Conservation (phyloP, 192 early-diverging fungal genomes). For the Borealophlyctis nickersoniae region DNA sequence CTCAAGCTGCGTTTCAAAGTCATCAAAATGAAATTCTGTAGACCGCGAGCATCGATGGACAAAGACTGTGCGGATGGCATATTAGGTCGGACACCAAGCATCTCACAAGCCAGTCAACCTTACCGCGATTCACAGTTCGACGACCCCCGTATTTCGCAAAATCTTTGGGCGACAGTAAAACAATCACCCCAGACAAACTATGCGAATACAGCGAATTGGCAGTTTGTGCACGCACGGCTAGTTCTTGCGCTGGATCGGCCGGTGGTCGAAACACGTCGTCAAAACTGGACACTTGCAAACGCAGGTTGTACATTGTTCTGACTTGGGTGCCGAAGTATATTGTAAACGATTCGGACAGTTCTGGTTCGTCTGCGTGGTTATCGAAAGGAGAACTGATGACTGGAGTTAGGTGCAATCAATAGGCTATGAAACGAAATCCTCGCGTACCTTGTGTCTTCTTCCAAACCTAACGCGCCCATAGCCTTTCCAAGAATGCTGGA, state of each 20-base stretch:
- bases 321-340: slow-evolving; percentile 72
- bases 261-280: slow-evolving; percentile 45
- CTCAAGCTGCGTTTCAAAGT: slow-evolving; percentile 62
- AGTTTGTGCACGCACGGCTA: slow-evolving; percentile 67
- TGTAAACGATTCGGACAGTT: slow-evolving; percentile 71
- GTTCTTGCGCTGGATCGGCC: slow-evolving; percentile 43
- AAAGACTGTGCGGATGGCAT: no score
- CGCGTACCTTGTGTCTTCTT: slow-evolving; percentile 41
- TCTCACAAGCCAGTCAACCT: slow-evolving; percentile 1
- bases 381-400: no score
- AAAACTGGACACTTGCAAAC: slow-evolving; percentile 44
- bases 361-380: slow-evolving; percentile 9
- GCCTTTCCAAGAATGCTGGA: slow-evolving; percentile 53
- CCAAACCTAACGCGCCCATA: slow-evolving; percentile 59
- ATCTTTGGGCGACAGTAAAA: slow-evolving; percentile 47
- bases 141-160: slow-evolving; percentile 56
- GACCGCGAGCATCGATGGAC: slow-evolving; percentile 62
- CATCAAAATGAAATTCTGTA: slow-evolving; percentile 75
- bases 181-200: slow-evolving; percentile 57
- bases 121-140: slow-evolving; percentile 53
- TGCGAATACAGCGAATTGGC: slow-evolving; percentile 62
- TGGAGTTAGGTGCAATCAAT: no score
- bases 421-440: neutral
- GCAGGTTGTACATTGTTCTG: slow-evolving; percentile 69
- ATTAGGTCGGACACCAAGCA: no score